Conservation (phyloP, 495 filamentous ascomycete genomes). For the Neurospora sp. region DNA sequence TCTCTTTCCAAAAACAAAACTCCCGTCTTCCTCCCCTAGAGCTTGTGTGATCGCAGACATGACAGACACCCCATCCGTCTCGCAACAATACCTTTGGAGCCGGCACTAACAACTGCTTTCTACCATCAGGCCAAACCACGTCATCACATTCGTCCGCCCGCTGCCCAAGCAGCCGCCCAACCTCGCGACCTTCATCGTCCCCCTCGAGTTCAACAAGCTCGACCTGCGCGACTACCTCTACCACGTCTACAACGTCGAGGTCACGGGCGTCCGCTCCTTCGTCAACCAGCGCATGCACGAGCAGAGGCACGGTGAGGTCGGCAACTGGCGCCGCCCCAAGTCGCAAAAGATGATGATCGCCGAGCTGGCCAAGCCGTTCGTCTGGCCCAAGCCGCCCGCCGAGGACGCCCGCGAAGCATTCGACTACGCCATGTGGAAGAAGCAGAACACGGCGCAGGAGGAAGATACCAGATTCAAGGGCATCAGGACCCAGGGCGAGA, state of each 20-base stretch:
- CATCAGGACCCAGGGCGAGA: conserved; percentile 12
- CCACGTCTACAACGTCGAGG: conserved; percentile 59
- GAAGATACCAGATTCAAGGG: conserved; percentile 28
- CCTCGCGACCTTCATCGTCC: conserved; percentile 76
- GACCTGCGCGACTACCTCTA: conserved; percentile 84
- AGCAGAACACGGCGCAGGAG: conserved; percentile 26
- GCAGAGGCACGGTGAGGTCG: conserved; percentile 31
- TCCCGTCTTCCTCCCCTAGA: neutral
- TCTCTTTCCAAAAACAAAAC: neutral
- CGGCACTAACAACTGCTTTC: neutral
- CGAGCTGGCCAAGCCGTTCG: conserved; percentile 73
- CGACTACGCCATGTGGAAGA: conserved; percentile 20
- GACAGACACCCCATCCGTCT: neutral
- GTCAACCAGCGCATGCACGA: conserved; percentile 57
- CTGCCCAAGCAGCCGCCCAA: conserved; percentile 60
- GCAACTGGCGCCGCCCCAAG: conserved; percentile 47
- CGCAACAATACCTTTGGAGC: neutral
- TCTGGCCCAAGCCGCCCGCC: conserved; percentile 60
- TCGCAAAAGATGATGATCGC: conserved; percentile 84
- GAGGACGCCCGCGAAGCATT: conserved; percentile 35
- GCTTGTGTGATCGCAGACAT: neutral
- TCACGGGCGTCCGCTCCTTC: conserved; percentile 63
- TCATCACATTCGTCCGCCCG: conserved; percentile 59
- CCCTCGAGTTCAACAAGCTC: conserved; percentile 81
- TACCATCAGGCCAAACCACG: conserved; percentile 59